Base-by-base conservation (phyloP, 306 rosid genomes). In the Rosa persica region DNA sequence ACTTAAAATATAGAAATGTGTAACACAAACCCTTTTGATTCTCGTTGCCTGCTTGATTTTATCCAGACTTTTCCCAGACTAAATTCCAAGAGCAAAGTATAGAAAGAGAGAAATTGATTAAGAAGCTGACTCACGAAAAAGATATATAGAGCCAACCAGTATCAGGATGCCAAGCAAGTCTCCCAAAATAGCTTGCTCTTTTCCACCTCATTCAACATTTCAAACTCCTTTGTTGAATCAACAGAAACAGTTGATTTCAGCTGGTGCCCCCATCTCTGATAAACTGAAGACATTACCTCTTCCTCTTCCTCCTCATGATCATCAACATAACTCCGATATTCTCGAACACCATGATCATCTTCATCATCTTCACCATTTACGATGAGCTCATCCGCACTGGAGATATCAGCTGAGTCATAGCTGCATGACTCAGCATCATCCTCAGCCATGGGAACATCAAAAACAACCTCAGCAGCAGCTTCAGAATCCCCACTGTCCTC, bases 401-500 rank as follows among this genome's bases (percentile, higher is more conserved):
- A 44, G 12, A 15, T 8, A 48, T 77, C 88, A 76, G 86, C 78
- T 46, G 70, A 79, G 65, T 87, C 95, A 40, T 74, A 90, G 79
- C 86, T 81, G 67, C 98, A 90, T 17, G 97, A 92, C 3, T 87
- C 62, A 61, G 97, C 97, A 75, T 92, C 93, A 48, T 85, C 95
- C 5, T 72, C 83, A 39, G 10, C 78, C 70, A 67, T 27, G 65
- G 81, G 74, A 65, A 30, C 43, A 70, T 78, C 82, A 54, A 57
- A 42, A 47, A 65, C 70, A 65, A 36, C 70, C 70, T 36, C 70
- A 65, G 22, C 2, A 49, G 51, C 54, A 25, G 43, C 85, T 64
- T 95, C 98, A 12, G 99, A 95, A 76, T 95, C 99, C 4, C 97
- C 99, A 1, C 84, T 81, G 1, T 88, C 97, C 85, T 95, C 99